Conservation (phyloP, 768 basidiomycete genomes). For the Exsudoporus frostii region DNA sequence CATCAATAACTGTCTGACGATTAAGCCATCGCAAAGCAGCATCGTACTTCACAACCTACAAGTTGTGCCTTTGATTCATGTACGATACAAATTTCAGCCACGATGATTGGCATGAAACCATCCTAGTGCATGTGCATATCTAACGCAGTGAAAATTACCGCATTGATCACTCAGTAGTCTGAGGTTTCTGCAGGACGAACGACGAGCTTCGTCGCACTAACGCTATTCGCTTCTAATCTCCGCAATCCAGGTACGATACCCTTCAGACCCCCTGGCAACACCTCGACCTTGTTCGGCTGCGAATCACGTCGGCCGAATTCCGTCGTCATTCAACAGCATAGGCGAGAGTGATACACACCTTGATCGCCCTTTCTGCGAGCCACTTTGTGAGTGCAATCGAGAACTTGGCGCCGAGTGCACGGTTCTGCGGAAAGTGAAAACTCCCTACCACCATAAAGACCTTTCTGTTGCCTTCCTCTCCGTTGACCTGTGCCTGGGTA, state of each 20-base stretch:
- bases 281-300: constrained; percentile 37
- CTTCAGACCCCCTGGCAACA: constrained; percentile 36
- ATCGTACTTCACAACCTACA: no score
- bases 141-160: not conserved
- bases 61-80: no score
- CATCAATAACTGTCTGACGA: not conserved
- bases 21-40: no score
- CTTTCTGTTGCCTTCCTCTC: not conserved
- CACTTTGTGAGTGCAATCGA: constrained; percentile 9
- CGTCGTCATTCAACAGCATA: not conserved
- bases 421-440: constrained; percentile 3
- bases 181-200: constrained; percentile 19
- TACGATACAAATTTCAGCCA: not conserved
- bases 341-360: constrained; percentile 1
- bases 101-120: not conserved
- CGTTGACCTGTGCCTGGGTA: not conserved
- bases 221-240: constrained; percentile 24
- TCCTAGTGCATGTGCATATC: no score
- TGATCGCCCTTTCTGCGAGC: constrained; percentile 19
- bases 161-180: not conserved
- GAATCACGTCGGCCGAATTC: not conserved
- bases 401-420: constrained; percentile 10
- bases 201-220: constrained; percentile 42
- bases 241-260: constrained; percentile 33
- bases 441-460: not conserved